These are phyloP conservation scores for Tuber melanosporum DNA, from an alignment of 495 filamentous ascomycete species.

Conservation along the genomic window DNA sequence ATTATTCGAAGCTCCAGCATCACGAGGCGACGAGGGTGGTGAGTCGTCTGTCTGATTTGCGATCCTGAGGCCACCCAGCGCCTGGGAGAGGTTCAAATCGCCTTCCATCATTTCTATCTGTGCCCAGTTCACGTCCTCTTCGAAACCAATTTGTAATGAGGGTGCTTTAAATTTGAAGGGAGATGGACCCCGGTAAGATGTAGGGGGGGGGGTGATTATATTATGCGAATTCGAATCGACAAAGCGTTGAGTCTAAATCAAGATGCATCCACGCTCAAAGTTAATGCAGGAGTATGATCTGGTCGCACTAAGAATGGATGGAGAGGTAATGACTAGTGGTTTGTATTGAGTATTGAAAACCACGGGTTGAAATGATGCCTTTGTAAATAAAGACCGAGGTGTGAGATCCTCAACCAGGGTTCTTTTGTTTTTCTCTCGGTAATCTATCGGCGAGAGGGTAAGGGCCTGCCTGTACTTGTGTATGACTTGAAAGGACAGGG, in stretches of 20 bases:
- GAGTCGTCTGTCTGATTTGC: constrained; percentile 89
- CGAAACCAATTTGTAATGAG: constrained; percentile 9
- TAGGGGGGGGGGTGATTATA: not conserved
- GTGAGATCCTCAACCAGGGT: constrained; percentile 1
- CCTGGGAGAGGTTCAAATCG: constrained; percentile 86
- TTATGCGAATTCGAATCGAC: constrained; percentile 4
- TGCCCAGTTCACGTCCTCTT: constrained; percentile 10
- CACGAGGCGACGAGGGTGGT: constrained; percentile 43
- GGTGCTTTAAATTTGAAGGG: not conserved
- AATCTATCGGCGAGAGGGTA: not conserved
- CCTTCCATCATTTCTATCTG: constrained; percentile 63
- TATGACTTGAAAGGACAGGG: constrained; percentile 4
- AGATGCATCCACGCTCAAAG: not conserved
- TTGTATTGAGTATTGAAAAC: not conserved
- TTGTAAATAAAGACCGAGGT: not conserved
- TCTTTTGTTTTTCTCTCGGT: constrained; percentile 1
- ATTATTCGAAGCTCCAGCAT: constrained; percentile 29
- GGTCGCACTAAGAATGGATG: not conserved
- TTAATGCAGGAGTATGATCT: constrained; percentile 3
- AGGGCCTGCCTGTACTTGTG: constrained; percentile 2
- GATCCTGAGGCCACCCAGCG: constrained; percentile 89
- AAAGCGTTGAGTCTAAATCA: not conserved
- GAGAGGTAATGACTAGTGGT: not conserved
- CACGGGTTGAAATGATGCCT: not conserved
- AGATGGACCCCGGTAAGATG: not conserved